Evolutionary conservation across 345 rosid genomes (phyloP).

Genomic region (Arabis hirsuta): DNA sequence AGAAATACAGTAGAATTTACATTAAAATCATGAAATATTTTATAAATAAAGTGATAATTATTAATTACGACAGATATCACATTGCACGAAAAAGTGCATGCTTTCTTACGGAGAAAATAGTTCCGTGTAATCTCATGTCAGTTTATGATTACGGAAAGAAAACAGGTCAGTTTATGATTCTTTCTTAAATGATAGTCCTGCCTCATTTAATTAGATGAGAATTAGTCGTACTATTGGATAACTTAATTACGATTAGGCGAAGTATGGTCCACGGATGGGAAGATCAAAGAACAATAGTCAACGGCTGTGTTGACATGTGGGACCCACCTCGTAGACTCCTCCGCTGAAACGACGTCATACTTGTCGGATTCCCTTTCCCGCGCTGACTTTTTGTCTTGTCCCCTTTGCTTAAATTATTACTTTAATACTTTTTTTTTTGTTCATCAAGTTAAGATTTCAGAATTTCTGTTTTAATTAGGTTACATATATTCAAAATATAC

Average conservation of each 20-base stretch:
- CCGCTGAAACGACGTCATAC: slow-evolving; percentile 42
- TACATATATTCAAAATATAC: slow-evolving; percentile 32
- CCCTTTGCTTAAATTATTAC: background rate
- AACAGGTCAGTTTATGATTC: background rate
- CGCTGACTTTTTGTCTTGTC: slow-evolving; percentile 41
- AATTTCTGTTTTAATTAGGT: slow-evolving; percentile 26
- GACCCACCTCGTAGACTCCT: slow-evolving; percentile 40
- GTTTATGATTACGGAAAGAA: background rate
- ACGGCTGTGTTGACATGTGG: slow-evolving; percentile 37
- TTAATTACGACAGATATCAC: background rate
- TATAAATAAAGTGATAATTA: too few relatives aligned
- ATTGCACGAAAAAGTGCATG: slow-evolving; percentile 13
- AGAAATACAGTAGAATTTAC: too few relatives aligned
- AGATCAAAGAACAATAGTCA: slow-evolving; percentile 36
- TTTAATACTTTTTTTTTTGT: background rate
- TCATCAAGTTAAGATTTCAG: slow-evolving; percentile 21
- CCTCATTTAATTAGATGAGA: background rate
- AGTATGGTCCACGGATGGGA: slow-evolving; percentile 35
- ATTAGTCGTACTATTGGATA: slow-evolving; percentile 17
- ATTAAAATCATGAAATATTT: too few relatives aligned
- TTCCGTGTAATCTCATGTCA: background rate
- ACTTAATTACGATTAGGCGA: slow-evolving; percentile 16
- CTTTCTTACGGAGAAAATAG: background rate
- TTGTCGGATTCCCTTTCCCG: slow-evolving; percentile 51
- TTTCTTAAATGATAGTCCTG: background rate